These are phyloP conservation scores for Barnettozyma botsteinii DNA, from an alignment of 805 yeast genomes.

Conservation along the genomic window DNA sequence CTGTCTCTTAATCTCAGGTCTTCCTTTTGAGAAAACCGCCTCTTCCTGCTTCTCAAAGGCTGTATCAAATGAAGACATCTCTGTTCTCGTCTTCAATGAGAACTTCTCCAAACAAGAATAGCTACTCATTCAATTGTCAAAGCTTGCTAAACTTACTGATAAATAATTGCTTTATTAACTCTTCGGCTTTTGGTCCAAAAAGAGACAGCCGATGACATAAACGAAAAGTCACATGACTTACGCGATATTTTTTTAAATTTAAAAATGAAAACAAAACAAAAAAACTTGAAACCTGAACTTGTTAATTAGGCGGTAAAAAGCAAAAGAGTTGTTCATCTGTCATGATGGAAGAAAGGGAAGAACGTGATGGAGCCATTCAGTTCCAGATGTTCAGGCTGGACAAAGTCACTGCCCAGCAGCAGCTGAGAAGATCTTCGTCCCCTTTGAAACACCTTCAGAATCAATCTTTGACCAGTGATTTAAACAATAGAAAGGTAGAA, in stretches of 20 bases:
- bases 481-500: background rate
- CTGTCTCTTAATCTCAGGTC: no score
- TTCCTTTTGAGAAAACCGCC: no score
- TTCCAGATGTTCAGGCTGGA: background rate
- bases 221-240: background rate
- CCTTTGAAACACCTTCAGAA: background rate
- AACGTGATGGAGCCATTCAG: background rate
- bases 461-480: background rate
- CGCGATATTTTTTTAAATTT: background rate
- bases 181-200: background rate
- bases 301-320: background rate
- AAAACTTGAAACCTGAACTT: no score
- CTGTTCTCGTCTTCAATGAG: background rate
- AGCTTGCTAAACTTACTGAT: no score
- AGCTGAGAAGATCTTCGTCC: background rate
- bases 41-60: no score
- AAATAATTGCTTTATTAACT: no score
- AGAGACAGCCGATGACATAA: background rate
- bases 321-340: background rate
- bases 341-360: background rate
- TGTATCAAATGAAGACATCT: background rate
- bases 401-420: background rate
- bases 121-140: background rate
- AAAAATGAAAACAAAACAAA: conserved; percentile 1
- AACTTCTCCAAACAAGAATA: conserved; percentile 8